Conservation (phyloP, 768 basidiomycete genomes). For the Chalciporus chontae region DNA sequence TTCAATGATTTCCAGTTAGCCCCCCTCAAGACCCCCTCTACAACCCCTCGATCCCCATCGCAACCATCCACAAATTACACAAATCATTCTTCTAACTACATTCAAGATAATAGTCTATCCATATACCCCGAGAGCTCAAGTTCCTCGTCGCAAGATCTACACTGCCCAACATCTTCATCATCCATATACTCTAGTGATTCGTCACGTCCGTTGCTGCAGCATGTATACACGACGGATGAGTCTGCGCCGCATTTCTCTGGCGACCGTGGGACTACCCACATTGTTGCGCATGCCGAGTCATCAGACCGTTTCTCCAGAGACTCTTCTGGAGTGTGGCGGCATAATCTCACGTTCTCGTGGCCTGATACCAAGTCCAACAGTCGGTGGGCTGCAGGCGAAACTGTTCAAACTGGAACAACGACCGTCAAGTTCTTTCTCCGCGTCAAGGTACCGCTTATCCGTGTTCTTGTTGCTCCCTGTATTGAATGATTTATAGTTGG, state of each 20-base stretch:
- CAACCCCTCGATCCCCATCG: constrained; percentile 16
- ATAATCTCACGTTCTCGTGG: constrained; percentile 70
- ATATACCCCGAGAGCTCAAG: constrained; percentile 2
- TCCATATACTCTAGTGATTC: constrained; percentile 27
- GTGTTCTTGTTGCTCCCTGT: constrained; percentile 6
- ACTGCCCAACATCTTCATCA: constrained; percentile 13
- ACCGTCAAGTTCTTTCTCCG: constrained; percentile 68
- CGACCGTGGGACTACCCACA: constrained; percentile 40
- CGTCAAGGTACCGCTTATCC: constrained; percentile 51
- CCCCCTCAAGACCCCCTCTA: constrained; percentile 23
- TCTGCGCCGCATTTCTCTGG: constrained; percentile 6
- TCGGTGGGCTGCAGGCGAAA: constrained; percentile 80
- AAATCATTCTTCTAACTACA: constrained; percentile 27
- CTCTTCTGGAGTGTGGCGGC: constrained; percentile 54
- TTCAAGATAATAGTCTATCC: constrained; percentile 17
- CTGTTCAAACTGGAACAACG: constrained; percentile 60
- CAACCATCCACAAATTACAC: constrained; percentile 19
- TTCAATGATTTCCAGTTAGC: constrained; percentile 40
- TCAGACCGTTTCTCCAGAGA: constrained; percentile 55
- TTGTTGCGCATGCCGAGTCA: constrained; percentile 58
- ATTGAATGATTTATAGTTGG: constrained; percentile 34
- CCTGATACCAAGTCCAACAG: constrained; percentile 63
- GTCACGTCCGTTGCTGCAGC: constrained; percentile 22
- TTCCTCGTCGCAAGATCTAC: constrained; percentile 24
- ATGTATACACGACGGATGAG: constrained; percentile 14